phyloP scores from a whole-genome alignment of 192 early-diverging fungal genomes.

The Phycomyces nitens region DNA sequence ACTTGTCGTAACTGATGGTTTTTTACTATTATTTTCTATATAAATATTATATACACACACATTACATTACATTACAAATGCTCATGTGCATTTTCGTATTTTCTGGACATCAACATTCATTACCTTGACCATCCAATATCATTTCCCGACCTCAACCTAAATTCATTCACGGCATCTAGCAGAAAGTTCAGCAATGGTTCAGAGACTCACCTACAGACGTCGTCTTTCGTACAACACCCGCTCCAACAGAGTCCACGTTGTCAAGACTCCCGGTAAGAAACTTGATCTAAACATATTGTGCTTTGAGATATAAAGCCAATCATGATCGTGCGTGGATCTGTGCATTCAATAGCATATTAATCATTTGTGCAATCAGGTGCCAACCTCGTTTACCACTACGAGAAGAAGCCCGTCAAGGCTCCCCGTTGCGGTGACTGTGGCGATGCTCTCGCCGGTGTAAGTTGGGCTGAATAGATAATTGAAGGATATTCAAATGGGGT shows the following conservation, averaged over 20 bases:
- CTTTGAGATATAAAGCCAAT: too few relatives aligned
- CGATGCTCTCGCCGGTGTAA: constrained; percentile 80
- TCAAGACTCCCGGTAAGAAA: constrained; percentile 81
- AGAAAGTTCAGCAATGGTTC: constrained; percentile 52
- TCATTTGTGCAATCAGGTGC: constrained; percentile 55
- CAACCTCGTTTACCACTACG: constrained; percentile 87
- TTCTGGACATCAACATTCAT: too few relatives aligned
- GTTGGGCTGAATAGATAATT: too few relatives aligned
- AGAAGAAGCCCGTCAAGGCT: constrained; percentile 87
- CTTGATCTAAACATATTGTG: background rate
- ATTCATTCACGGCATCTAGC: background rate
- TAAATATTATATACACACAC: too few relatives aligned
- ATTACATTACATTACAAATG: too few relatives aligned
- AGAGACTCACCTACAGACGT: constrained; percentile 82
- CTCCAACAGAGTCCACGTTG: constrained; percentile 79
- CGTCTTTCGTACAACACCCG: constrained; percentile 88
- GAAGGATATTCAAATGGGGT: too few relatives aligned
- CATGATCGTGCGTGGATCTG: too few relatives aligned
- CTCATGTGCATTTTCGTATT: too few relatives aligned
- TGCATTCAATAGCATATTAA: too few relatives aligned
- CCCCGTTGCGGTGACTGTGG: constrained; percentile 98
- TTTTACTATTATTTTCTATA: background rate
- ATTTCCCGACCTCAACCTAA: constrained; percentile 3
- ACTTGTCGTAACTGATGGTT: background rate
- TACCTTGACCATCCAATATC: background rate